Evolutionary conservation across 2,329 filamentous ascomycete species (phyloP), one percentile per base, ranked within the genome.

Genomic region (Zelopaecilomyces penicillatus): DNA sequence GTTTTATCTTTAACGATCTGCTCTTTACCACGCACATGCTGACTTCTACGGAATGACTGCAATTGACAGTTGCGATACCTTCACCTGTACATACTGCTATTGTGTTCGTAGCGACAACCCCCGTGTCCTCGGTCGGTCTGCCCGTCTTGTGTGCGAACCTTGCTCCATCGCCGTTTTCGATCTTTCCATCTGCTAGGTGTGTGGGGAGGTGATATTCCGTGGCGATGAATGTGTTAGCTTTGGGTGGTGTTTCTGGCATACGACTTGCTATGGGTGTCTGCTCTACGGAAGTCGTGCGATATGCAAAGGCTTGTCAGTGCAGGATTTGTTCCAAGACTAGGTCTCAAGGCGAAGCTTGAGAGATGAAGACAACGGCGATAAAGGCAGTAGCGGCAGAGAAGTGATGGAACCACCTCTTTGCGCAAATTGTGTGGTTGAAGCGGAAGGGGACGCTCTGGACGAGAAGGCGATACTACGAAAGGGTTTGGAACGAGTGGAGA

Each of bases 201-300:
- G 76, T 50, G 74, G 75, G 19, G 74, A 78, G 56, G 58, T 75
- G 37, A 67, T 80, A 9, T 67, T 68, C 32, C 70, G 75, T 28
- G 72, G 66, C 0, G 69, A 75, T 27, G 75, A 78, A 46, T 74
- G 72, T 49, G 71, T 79, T 35, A 78, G 74, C 50, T 64, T 79
- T n/a, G 75, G 75, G 0, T 79, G 71, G 75, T 78, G 74, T 53
- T 80, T 80, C 54, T 80, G 75, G 76, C 76, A 80, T 53, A 64
- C 66, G 34, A 64, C 59, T 1, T 80, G 74, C 55, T 80, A 76
- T 56, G 74, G 75, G 11, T 80, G 75, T 54, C 54, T 80, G 48
- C 59, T 78, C 34, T 79, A 65, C 46, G 72, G 74, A 12, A 67
- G 58, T 45, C 64, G 60, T 47, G 50, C 60, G 9, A 56, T 71